Percentiles rank a stretch among this genome's conserved stretches.
These are phyloP conservation scores for Tarenaya hassleriana DNA, from an alignment of 345 rosid genomes.

Conservation along the genomic window DNA sequence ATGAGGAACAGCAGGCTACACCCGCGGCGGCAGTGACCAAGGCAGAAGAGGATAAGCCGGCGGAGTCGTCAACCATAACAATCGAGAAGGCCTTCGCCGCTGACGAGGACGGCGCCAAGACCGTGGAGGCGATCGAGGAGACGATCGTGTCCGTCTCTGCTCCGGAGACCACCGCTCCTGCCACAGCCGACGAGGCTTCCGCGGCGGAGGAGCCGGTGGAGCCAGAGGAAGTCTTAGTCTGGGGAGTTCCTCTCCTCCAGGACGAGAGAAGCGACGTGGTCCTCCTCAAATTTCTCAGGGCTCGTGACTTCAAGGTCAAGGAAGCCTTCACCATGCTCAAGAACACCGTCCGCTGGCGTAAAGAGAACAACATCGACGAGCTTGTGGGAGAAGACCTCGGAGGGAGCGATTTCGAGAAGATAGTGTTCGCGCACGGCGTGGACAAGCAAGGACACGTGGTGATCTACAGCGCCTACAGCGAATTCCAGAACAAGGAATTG, in stretches of 20 bases:
- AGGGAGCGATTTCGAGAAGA: conserved; percentile 52
- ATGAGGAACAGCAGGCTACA: conserved; percentile 20
- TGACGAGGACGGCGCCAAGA: conserved; percentile 77
- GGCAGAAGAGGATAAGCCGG: conserved; percentile 17
- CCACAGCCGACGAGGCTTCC: conserved; percentile 20
- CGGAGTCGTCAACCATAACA: neutral
- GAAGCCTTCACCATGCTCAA: conserved; percentile 75
- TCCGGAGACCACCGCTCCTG: conserved; percentile 21
- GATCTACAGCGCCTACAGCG: conserved; percentile 77
- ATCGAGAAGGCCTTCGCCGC: conserved; percentile 36
- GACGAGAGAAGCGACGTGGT: conserved; percentile 78
- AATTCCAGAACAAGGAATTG: conserved; percentile 65
- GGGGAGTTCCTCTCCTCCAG: conserved; percentile 71
- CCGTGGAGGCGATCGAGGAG: conserved; percentile 84
- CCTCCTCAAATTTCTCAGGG: conserved; percentile 73
- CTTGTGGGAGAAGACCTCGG: conserved; percentile 55
- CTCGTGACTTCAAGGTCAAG: conserved; percentile 76
- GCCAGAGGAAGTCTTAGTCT: conserved; percentile 57
- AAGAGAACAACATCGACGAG: conserved; percentile 55
- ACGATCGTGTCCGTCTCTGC: conserved; percentile 52
- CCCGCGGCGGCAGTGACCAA: conserved; percentile 14
- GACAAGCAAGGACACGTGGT: conserved; percentile 83
- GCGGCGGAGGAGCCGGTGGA: conserved; percentile 30
- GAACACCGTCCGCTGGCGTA: conserved; percentile 70
- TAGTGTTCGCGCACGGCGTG: conserved; percentile 66